These are phyloP conservation scores for Mortierella sp. DNA, from an alignment of 371 early-diverging fungal genomes.

Conservation along the genomic window DNA sequence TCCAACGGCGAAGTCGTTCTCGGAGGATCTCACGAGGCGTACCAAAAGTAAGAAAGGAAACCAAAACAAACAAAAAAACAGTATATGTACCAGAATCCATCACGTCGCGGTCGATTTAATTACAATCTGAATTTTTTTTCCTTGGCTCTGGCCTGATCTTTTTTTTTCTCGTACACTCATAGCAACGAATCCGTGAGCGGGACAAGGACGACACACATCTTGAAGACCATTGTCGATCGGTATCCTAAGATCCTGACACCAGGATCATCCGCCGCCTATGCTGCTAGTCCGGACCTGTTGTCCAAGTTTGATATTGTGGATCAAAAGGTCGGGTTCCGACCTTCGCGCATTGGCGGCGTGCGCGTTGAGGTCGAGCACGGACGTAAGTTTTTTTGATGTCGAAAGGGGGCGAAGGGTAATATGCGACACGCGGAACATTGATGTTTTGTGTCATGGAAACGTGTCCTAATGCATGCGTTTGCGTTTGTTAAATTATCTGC, in stretches of 20 bases:
- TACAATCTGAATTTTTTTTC: background rate
- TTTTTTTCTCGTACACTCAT: background rate
- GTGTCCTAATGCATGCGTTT: background rate
- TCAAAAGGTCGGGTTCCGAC: constrained; percentile 81
- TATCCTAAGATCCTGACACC: constrained; percentile 65
- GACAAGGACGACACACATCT: constrained; percentile 55
- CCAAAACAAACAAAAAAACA: background rate
- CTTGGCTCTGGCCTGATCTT: background rate
- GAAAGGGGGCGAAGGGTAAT: background rate
- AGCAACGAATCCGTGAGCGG: constrained; percentile 54
- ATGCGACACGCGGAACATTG: background rate
- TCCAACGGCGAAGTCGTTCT: constrained; percentile 82
- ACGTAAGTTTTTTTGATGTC: constrained; percentile 52
- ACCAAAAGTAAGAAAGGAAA: constrained; percentile 68
- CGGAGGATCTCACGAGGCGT: constrained; percentile 80
- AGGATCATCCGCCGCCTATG: constrained; percentile 61
- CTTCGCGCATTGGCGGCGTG: constrained; percentile 79
- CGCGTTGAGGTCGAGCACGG: constrained; percentile 76
- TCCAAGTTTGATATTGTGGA: constrained; percentile 68
- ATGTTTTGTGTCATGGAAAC: background rate
- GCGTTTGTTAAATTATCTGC: background rate
- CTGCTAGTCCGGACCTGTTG: constrained; percentile 56
- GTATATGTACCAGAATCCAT: too few relatives aligned
- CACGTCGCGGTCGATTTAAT: background rate
- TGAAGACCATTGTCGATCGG: constrained; percentile 65